phyloP scores from a whole-genome alignment of 2,329 filamentous ascomycete species.

The Triangularia verruculosa region DNA sequence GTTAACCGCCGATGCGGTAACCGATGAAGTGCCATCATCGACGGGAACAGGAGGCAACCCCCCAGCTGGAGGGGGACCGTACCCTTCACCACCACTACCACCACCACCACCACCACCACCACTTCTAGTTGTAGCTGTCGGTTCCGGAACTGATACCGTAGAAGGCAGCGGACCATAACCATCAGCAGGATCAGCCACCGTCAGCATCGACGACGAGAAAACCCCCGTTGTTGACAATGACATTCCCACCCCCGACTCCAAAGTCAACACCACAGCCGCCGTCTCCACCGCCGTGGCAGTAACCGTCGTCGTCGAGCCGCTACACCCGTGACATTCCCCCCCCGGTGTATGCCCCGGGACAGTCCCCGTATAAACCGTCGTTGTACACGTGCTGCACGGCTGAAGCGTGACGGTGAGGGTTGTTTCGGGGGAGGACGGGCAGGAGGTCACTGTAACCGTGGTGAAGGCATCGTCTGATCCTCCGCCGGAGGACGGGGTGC shows the following conservation, averaged over 20 bases:
- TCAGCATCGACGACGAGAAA: background rate
- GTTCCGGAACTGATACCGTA: too few relatives aligned
- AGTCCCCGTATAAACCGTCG: constrained; percentile 26
- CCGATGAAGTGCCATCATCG: background rate
- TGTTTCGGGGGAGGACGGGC: background rate
- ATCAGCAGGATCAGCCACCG: background rate
- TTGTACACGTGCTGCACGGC: constrained; percentile 28
- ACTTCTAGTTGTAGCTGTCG: background rate
- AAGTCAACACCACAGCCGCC: background rate
- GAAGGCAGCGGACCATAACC: too few relatives aligned
- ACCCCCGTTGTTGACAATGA: background rate
- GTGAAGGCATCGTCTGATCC: constrained; percentile 27
- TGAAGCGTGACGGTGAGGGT: constrained; percentile 28
- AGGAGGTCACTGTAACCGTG: constrained; percentile 24
- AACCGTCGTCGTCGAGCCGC: background rate
- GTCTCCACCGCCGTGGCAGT: background rate
- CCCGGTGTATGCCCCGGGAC: constrained; percentile 28
- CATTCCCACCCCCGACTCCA: background rate
- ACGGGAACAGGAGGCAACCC: background rate
- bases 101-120: background rate
- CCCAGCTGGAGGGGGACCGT: background rate
- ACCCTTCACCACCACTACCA: background rate
- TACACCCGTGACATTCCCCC: constrained; percentile 27
- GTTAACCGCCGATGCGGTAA: background rate
- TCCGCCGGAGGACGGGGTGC: constrained; percentile 22